Percentiles rank a stretch among this genome's conserved stretches.
Conservation (phyloP, 225 moss, liverwort and hornwort genomes). For the Antitrichia curtipendula region DNA sequence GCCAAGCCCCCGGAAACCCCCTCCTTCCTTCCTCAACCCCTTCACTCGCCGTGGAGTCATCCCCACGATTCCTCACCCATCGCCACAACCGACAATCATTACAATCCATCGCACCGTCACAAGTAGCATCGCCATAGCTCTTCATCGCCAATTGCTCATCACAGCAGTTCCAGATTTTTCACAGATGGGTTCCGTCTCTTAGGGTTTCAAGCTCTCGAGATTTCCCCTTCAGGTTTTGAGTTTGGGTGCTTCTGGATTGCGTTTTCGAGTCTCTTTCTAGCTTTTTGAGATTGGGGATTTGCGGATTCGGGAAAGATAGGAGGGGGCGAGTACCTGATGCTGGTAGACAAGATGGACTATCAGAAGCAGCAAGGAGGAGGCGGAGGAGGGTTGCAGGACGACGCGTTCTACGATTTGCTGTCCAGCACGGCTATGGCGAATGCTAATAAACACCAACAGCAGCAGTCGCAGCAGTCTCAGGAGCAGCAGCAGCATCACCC, state of each 20-base stretch:
- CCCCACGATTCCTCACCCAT: not conserved
- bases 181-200: not conserved
- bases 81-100: not conserved
- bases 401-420: slow-evolving; percentile 76
- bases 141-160: not conserved
- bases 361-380: slow-evolving; percentile 27
- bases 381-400: slow-evolving; percentile 30
- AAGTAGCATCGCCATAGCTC: not conserved
- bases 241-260: not conserved
- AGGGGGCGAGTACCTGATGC: slow-evolving; percentile 26
- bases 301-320: not conserved
- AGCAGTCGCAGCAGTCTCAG: slow-evolving; percentile 2
- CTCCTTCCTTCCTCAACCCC: not conserved
- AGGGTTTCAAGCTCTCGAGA: not conserved
- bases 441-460: slow-evolving; percentile 31
- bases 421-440: slow-evolving; percentile 38
- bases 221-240: not conserved
- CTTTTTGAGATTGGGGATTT: not conserved
- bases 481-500: not conserved
- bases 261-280: not conserved
- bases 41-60: not conserved
- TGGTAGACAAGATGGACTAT: slow-evolving; percentile 53
- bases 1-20: not conserved
- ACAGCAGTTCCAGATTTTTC: not conserved
- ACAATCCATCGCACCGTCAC: not conserved